These are phyloP conservation scores for Phoma herbarum DNA, from an alignment of 2,329 filamentous ascomycete species.

Conservation along the genomic window DNA sequence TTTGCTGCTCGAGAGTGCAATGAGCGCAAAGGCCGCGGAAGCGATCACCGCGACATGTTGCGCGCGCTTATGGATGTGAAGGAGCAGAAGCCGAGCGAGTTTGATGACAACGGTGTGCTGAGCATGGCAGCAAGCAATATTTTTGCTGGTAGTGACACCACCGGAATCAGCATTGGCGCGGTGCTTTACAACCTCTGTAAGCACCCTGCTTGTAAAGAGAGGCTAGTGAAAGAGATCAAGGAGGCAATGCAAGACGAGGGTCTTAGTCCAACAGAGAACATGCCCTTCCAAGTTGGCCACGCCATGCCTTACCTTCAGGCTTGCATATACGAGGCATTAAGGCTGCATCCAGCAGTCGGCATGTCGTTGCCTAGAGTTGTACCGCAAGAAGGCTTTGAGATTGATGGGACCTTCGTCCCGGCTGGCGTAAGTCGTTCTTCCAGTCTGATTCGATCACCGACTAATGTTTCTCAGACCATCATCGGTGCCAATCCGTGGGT, in stretches of 20 bases:
- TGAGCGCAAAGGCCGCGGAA: slow-evolving; percentile 15
- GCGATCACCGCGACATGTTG: slow-evolving; percentile 49
- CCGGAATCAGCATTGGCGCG: slow-evolving; percentile 48
- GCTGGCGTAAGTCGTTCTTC: slow-evolving; percentile 16
- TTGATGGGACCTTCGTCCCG: slow-evolving; percentile 24
- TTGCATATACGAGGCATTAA: slow-evolving; percentile 32
- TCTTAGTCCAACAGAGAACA: background rate
- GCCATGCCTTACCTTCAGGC: slow-evolving; percentile 37
- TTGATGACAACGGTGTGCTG: slow-evolving; percentile 49
- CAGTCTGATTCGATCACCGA: no score
- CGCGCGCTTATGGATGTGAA: slow-evolving; percentile 49
- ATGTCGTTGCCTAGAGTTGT: slow-evolving; percentile 29
- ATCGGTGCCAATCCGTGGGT: slow-evolving; percentile 29
- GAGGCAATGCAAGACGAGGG: slow-evolving; percentile 13
- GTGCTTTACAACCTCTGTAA: slow-evolving; percentile 34
- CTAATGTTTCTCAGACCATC: slow-evolving; percentile 15
- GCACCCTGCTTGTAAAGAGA: slow-evolving; percentile 24
- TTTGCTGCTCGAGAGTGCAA: slow-evolving; percentile 37
- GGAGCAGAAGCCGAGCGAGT: slow-evolving; percentile 48
- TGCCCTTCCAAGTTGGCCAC: slow-evolving; percentile 27
- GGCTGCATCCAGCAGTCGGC: slow-evolving; percentile 33
- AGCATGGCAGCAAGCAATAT: slow-evolving; percentile 50
- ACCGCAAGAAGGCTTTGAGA: slow-evolving; percentile 24
- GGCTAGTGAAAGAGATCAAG: slow-evolving; percentile 29
- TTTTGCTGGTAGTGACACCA: slow-evolving; percentile 56